These are phyloP conservation scores for Rhodotorula glutinis DNA, from an alignment of 1,284 basidiomycete species.

Conservation along the genomic window DNA sequence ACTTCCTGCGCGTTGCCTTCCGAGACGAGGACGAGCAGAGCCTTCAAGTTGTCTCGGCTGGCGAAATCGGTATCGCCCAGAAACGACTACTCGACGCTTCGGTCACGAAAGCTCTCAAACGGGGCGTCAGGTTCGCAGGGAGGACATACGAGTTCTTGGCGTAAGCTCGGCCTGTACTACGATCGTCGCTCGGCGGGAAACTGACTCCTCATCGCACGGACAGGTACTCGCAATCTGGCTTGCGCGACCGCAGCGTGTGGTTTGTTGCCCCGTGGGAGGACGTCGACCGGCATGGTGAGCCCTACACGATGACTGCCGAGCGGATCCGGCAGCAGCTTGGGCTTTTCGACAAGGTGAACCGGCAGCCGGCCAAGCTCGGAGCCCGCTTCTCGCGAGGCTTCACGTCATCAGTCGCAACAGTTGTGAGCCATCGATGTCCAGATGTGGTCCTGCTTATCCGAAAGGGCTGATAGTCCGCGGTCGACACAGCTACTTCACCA, in stretches of 20 bases:
- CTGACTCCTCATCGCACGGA: slow-evolving; percentile 26
- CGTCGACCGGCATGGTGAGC: background rate
- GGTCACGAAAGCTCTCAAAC: slow-evolving; percentile 46
- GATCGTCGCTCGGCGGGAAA: background rate
- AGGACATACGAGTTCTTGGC: slow-evolving; percentile 25
- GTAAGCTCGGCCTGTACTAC: background rate
- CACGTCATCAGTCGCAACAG: slow-evolving; percentile 66
- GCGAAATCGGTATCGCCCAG: background rate
- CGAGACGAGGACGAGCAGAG: slow-evolving; percentile 61
- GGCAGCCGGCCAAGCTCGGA: slow-evolving; percentile 68
- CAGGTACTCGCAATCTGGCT: slow-evolving; percentile 55
- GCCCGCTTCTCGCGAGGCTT: slow-evolving; percentile 64
- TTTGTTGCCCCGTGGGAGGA: slow-evolving; percentile 47
- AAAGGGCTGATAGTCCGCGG: too few relatives aligned
- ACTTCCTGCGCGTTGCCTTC: slow-evolving; percentile 72
- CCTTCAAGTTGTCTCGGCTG: background rate
- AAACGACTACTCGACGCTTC: slow-evolving; percentile 9
- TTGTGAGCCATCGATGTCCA: too few relatives aligned
- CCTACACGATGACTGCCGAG: slow-evolving; percentile 54
- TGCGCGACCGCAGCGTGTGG: slow-evolving; percentile 60
- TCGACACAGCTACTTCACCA: slow-evolving; percentile 34
- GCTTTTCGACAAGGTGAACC: slow-evolving; percentile 60
- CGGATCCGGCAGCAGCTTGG: slow-evolving; percentile 64
- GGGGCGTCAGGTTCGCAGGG: slow-evolving; percentile 44
- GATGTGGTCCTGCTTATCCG: too few relatives aligned